Percentiles rank a stretch among this genome's conserved stretches.
These are phyloP conservation scores for Trichoderma semiorbis DNA, from an alignment of 2,329 filamentous ascomycete species.

Conservation along the genomic window DNA sequence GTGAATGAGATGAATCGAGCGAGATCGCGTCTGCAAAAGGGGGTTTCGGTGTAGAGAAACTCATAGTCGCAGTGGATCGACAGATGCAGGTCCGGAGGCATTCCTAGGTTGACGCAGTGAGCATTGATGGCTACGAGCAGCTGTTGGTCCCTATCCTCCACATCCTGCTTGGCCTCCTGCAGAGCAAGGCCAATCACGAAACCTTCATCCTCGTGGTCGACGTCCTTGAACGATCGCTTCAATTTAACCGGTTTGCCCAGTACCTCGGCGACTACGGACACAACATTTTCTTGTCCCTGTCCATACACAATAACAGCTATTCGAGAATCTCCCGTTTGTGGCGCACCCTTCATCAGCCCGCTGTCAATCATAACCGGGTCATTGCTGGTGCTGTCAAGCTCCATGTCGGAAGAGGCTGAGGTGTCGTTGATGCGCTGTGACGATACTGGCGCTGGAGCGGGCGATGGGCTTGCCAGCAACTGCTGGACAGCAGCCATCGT, in stretches of 20 bases:
- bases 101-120: constrained; percentile 69
- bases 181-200: constrained; percentile 66
- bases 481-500: constrained; percentile 40
- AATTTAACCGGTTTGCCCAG: constrained; percentile 69
- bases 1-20: constrained; percentile 77
- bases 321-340: constrained; percentile 53
- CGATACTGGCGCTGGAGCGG: constrained; percentile 28
- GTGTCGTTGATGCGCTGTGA: constrained; percentile 26
- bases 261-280: constrained; percentile 73
- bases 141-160: constrained; percentile 55
- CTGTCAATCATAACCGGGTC: constrained; percentile 35
- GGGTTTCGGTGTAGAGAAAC: constrained; percentile 72
- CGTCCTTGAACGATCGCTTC: constrained; percentile 51
- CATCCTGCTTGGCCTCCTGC: constrained; percentile 52
- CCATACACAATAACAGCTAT: constrained; percentile 67
- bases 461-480: constrained; percentile 34
- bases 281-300: constrained; percentile 67
- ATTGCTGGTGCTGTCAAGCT: constrained; percentile 36
- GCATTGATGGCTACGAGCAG: constrained; percentile 70
- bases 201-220: constrained; percentile 53
- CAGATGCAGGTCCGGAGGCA: constrained; percentile 63
- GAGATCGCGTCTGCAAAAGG: constrained; percentile 71
- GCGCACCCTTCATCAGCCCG: constrained; percentile 43
- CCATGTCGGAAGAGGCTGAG: constrained; percentile 27
- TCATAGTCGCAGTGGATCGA: constrained; percentile 77